phyloP scores from a whole-genome alignment of 1,284 basidiomycete species.

The Cutaneotrichosporon mucoides region DNA sequence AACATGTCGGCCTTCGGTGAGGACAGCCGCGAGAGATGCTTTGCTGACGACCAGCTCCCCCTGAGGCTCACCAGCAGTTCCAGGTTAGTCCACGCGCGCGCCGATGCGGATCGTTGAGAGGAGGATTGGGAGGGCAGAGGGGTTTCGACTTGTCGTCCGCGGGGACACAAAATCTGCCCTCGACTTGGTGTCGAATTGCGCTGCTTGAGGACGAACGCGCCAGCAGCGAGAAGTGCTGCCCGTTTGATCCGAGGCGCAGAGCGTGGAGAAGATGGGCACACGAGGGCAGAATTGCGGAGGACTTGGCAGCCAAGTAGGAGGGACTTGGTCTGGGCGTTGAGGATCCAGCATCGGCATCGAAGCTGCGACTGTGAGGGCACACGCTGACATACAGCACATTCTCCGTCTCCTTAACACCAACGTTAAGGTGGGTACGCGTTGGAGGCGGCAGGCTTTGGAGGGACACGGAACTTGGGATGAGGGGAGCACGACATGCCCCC shows the following conservation, averaged over 20 bases:
- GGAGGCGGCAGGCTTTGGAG: background rate
- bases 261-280: background rate
- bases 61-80: slow-evolving; percentile 88
- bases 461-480: background rate
- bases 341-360: too few relatives aligned
- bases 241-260: too few relatives aligned
- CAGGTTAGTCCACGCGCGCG: slow-evolving; percentile 50
- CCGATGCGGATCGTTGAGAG: background rate
- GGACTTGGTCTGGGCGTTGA: too few relatives aligned
- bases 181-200: too few relatives aligned
- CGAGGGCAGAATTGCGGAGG: background rate
- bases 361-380: background rate
- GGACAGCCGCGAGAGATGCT: background rate
- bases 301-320: too few relatives aligned
- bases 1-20: slow-evolving; percentile 12
- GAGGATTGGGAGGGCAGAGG: background rate
- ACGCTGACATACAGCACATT: slow-evolving; percentile 67
- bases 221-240: too few relatives aligned
- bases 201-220: too few relatives aligned
- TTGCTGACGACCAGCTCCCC: slow-evolving; percentile 68
- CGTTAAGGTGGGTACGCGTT: slow-evolving; percentile 64
- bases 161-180: too few relatives aligned
- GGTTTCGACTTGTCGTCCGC: background rate
- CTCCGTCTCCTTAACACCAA: slow-evolving; percentile 99
- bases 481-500: too few relatives aligned